Base-by-base conservation (phyloP, 257 asterid species). In the Apocynum venetum region DNA sequence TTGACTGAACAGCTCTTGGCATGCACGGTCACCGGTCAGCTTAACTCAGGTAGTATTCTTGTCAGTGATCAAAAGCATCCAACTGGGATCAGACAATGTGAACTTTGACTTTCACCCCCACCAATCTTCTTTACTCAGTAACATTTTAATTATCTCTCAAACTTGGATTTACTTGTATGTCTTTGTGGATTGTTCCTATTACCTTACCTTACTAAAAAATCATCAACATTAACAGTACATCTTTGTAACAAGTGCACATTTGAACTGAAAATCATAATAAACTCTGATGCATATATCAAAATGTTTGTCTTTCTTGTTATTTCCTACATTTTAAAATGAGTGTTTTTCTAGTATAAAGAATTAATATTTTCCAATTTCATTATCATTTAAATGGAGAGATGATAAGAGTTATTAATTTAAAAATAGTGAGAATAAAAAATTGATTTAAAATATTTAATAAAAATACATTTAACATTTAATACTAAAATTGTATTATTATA, bases 31-130 rank as follows among this genome's bases (percentile, higher is more conserved):
- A 83, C 85, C 79, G 20, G 31, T 25, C 31, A 49, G 8, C 49
- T 51, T 68, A 77, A 79, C 75, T 80, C 80, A 84, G 86, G 15
- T 9, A 31, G 2, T 82, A 73, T 80, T 84, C 36, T 60, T 89
- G 89, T 84, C 90, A 84, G 20, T 71, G 84, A 87, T 89, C 89
- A 88, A 85, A 87, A 83, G 77, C 49, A 46, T 79, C 91, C 88
- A 85, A 87, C 86, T 91, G 82, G 90, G 94, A 85, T 92, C 92
- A 82, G 89, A 89, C 96, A 85, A 88, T 87, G 78, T 87, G 83
- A 84, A 86, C 85, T 81, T 91, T 88, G 95, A 92, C 93, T 88
- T 90, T 86, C 88, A 85, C 53, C 51, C 51, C 86, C 85, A 74
- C 57, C 66, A 6, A 76, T 83, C 84, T 77, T 84, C 82, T 53